Evolutionary conservation across 805 yeast genomes (phyloP), one percentile per base, ranked within the genome.

Genomic region (Starmera quercuum): DNA sequence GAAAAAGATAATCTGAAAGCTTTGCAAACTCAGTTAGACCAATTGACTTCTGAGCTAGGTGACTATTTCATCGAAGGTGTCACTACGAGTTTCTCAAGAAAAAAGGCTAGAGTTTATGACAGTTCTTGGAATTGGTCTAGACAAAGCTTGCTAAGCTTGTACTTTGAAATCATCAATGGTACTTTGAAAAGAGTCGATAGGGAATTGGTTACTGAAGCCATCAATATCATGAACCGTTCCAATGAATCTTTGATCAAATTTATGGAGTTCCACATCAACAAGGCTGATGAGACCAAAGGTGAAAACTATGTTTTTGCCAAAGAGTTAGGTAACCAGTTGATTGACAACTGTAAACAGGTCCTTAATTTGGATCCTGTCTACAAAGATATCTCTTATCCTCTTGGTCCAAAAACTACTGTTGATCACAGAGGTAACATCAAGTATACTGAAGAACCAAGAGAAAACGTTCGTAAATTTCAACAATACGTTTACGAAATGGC

Each of bases 41-140:
- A 84, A 60, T 83, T 67, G 38, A 61, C 58, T 30, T 53, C 57
- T 40, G 94, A 83, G 61, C 78, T 83, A 47, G 98, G 98, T 48
- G 98, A 92, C 52, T 79, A 79, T 54, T 92, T 88, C 59, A 88
- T 96, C 32, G 73, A 78, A 38, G 97, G 98, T 57, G 81, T 92
- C 51, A 69, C 78, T 46, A 95, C 97, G 27, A 77, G 81, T 5
- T 92, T 92, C 66, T 83, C 95, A 21, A 72, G 90, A 41, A 73
- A 83, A 64, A 92, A 92, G 69, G 95, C 97, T 20, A 83, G 98
- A 68, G 78, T 82, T 35, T 92, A 90, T 61, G 97, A 92, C 64
- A 87, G 97, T 16, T 87, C 88, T 64, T 92, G 98, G 98, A 94
- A 94, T 64, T 92, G 98, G 98, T 97, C 97, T 31, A 84, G 97